Base-by-base conservation (phyloP, 345 rosid species). In the Balakata baccata region DNA sequence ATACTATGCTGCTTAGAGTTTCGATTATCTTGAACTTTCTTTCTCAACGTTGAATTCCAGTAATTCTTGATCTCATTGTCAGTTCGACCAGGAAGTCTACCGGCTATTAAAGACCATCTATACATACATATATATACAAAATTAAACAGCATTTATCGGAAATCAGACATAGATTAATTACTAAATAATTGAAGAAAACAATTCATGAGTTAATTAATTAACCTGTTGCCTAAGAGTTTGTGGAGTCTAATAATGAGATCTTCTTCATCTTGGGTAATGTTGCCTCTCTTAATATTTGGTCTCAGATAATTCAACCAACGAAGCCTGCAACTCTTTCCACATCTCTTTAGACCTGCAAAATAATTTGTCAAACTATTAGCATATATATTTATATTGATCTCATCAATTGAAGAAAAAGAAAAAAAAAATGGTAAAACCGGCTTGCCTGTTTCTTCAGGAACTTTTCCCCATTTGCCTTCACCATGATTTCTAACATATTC, bases 291-390 rank as follows among this genome's bases (percentile, higher is more conserved):
- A 77, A 84, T 81, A 53, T 81, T 81, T 7, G 86, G 86, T 47
- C 82, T 78, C 60, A 81, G 70, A 20, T 84, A 81, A 68, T 84
- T 84, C 52, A 81, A 68, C 87, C 87, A 84, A 6, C 85, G 43
- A 3, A 81, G 78, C 39, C 87, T 77, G 74, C 87, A 84, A 69
- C 87, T 84, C 80, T 81, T 84, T 22, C 82, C 85, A 18, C 87
- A 66, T 65, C 76, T 74, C 63, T 43, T 57, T 22, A 74, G 39
- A 25, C 71, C 77, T 74, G 57, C 14, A 74, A 22, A 37, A 20
- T 0, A 54, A 20, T 56, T 45, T 29, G 2, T 29, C 34, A 29
- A 29, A 29, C 34, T 20, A 12, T 22, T 6, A 4, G 10, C 10
- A 43, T 43, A 43, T 43, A 6, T 16, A 51, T 51, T 11, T 51